A percentile compares a stretch with the other conserved stretches of the same genome.
phyloP scores from a whole-genome alignment of 1,284 basidiomycete genomes.

The Ganoderma resinaceum region DNA sequence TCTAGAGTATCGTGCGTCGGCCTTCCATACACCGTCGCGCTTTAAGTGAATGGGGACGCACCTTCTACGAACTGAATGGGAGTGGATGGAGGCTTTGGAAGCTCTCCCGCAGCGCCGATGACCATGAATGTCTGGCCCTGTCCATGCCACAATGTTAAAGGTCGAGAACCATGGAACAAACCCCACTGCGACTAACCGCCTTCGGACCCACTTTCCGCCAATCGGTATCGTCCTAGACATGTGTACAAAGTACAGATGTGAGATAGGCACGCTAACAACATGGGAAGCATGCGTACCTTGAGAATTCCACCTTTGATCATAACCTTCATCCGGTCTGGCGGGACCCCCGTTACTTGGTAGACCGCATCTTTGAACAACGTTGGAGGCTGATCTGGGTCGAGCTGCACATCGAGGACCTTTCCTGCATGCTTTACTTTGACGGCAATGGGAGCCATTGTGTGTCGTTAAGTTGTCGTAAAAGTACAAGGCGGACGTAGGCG shows the following conservation, averaged over 20 bases:
- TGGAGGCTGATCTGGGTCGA: conserved; percentile 76
- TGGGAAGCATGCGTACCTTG: conserved; percentile 58
- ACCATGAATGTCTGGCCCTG: conserved; percentile 86
- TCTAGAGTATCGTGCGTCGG: conserved; percentile 53
- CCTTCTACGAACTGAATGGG: conserved; percentile 86
- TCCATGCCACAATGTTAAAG: not conserved
- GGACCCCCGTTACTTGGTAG: conserved; percentile 86
- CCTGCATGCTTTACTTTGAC: conserved; percentile 94
- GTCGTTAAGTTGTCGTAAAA: conserved; percentile 7
- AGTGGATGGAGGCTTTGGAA: conserved; percentile 86
- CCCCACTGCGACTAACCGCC: conserved; percentile 54
- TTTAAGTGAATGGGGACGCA: conserved; percentile 32
- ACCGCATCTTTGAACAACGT: conserved; percentile 84
- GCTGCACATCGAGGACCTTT: conserved; percentile 71
- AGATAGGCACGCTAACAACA: not conserved
- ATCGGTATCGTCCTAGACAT: conserved; percentile 79
- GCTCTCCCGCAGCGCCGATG: conserved; percentile 90
- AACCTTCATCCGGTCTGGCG: conserved; percentile 93
- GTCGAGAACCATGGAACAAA: not conserved
- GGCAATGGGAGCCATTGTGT: conserved; percentile 63
- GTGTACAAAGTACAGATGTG: not conserved
- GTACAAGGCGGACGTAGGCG: conserved; percentile 15
- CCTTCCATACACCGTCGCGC: too few relatives aligned
- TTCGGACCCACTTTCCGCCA: conserved; percentile 87
- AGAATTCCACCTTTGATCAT: conserved; percentile 96